Base-by-base conservation (phyloP, 2,329 filamentous ascomycete genomes). In the Colletotrichum cereale region DNA sequence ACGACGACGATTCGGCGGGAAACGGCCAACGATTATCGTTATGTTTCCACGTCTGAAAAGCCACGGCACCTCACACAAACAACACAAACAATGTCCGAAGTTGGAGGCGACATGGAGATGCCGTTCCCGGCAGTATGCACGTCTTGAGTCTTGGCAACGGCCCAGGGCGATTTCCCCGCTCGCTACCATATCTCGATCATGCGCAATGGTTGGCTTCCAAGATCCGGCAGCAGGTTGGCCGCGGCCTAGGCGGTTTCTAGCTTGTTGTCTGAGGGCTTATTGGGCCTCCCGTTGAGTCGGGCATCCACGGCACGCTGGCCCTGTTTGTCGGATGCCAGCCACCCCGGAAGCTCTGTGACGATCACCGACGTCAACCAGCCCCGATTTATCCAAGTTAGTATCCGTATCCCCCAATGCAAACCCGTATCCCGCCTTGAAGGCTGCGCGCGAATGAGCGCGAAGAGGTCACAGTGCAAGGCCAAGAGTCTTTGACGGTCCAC, bases 281-380 rank as follows among this genome's bases (percentile, higher is more conserved):
- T 60, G 55, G 47, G 29, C 52, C 40, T 31, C 16, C 47, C 47
- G 26, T 47, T 18, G 24, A 52, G 68, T 31, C 40, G 66, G 70
- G 66, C 52, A 70, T 38, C 34, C 61, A 34, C 66, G 55, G 70
- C 62, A 70, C 53, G 42, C n/a, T 57, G 66, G 58, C 53, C 66
- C 48, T 65, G 60, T 62, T 34, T 56, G n/a, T 48, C 47, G 53
- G 21, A 47, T 50, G 8, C 61, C 31, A 56, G 56, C 47, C 53
- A 57, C 55, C 68, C 66, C 60, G 38, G 66, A 36, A 29, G 42
- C 48, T 31, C 18, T 48, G 66, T 36, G 66, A 42, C 62, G 70
- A 72, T 71, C 61, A 71, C 24, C 70, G 66, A 72, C 70, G 70
- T 72, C 70, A 72, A 50, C 60, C 42, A 50, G 55, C 67, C 67